Percentiles rank a stretch among this genome's conserved stretches.
These are phyloP conservation scores for Erodium maritimum DNA, from an alignment of 345 rosid genomes.

Conservation along the genomic window DNA sequence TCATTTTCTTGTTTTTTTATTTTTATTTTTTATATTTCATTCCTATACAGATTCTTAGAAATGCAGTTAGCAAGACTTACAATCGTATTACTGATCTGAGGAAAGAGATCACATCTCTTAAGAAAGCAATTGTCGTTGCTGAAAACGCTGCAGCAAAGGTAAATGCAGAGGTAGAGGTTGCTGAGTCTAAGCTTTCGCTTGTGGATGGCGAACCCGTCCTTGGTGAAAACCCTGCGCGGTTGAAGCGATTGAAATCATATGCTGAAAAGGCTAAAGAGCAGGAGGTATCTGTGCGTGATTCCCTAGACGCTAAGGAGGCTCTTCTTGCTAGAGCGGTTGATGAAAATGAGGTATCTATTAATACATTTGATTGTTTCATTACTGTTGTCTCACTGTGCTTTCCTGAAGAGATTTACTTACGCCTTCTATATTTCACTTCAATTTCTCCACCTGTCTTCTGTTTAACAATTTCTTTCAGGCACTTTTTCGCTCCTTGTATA, in stretches of 20 bases:
- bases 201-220: constrained; percentile 88
- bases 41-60: constrained; percentile 59
- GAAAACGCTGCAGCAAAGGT: constrained; percentile 68
- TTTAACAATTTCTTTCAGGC: constrained; percentile 24
- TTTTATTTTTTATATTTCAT: constrained; percentile 2
- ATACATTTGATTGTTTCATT: no score
- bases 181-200: constrained; percentile 71
- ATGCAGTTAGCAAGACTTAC: constrained; percentile 84
- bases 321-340: constrained; percentile 72
- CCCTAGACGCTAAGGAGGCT: constrained; percentile 78
- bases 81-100: constrained; percentile 81
- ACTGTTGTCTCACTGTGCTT: no score
- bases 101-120: constrained; percentile 69
- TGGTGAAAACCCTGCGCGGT: constrained; percentile 74
- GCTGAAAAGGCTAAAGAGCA: constrained; percentile 61
- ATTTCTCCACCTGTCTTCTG: neutral
- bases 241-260: constrained; percentile 60
- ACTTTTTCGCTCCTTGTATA: constrained; percentile 51
- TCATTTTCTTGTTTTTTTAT: constrained; percentile 1
- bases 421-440: no score
- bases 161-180: constrained; percentile 58
- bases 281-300: constrained; percentile 48
- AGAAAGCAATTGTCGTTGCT: constrained; percentile 44
- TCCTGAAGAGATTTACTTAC: no score
- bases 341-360: constrained; percentile 70